phyloP scores from a whole-genome alignment of 805 yeast species.

The Saccharomycopsis schoenii region DNA sequence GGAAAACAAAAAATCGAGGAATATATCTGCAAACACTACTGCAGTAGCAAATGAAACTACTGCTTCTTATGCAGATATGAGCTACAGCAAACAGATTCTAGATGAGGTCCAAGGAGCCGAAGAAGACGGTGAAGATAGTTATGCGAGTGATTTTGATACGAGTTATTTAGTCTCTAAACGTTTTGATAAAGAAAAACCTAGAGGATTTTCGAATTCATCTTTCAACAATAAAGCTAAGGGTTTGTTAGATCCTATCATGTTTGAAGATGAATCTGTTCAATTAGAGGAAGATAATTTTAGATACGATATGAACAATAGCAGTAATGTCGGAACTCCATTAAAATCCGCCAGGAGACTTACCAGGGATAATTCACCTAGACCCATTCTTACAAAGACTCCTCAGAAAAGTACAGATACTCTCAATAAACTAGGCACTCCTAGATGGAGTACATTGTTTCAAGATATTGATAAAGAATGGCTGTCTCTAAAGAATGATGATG shows the following conservation, averaged over 20 bases:
- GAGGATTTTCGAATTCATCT: neutral
- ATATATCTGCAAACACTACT: neutral
- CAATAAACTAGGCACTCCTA: constrained; percentile 7
- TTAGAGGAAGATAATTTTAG: neutral
- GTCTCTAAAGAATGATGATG: constrained; percentile 12
- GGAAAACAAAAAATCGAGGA: neutral
- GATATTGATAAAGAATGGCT: constrained; percentile 19
- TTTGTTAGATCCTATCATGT: neutral
- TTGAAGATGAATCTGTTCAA: neutral
- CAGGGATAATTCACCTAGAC: neutral
- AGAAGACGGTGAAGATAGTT: neutral
- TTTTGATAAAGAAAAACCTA: neutral
- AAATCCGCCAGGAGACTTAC: neutral
- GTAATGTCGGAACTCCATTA: neutral
- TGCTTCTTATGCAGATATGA: neutral
- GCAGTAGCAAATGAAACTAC: neutral
- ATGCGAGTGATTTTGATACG: neutral
- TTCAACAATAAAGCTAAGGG: neutral
- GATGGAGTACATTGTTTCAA: constrained; percentile 17
- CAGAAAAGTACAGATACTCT: neutral
- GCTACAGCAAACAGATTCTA: neutral
- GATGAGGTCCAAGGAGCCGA: neutral
- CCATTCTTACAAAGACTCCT: neutral
- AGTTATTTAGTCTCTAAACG: neutral
- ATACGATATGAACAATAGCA: neutral